phyloP scores from a whole-genome alignment of 352 stramenopile species.

The Pythium sp. region DNA sequence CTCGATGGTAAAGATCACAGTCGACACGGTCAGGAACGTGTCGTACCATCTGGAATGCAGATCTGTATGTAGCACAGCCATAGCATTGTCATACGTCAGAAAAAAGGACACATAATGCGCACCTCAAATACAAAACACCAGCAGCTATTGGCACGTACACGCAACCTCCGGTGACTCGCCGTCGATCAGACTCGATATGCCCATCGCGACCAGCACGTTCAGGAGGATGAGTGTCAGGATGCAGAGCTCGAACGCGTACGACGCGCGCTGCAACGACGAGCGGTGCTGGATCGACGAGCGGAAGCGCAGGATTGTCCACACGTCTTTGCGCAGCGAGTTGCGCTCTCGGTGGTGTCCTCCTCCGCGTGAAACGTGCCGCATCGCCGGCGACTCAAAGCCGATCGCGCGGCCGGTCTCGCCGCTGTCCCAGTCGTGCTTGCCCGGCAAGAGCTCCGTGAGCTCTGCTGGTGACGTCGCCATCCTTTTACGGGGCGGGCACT shows the following conservation, averaged over 20 bases:
- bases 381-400: constrained; percentile 11
- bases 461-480: constrained; percentile 14
- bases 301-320: constrained; percentile 80
- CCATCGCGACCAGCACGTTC: constrained; percentile 79
- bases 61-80: constrained; percentile 29
- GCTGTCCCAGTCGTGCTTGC: constrained; percentile 32
- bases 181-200: constrained; percentile 37
- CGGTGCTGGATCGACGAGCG: constrained; percentile 57
- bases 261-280: constrained; percentile 60
- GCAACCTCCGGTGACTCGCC: constrained; percentile 9
- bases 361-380: background rate
- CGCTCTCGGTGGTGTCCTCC: background rate
- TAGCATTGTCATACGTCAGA: background rate
- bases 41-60: constrained; percentile 61
- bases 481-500: background rate
- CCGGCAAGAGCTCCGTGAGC: constrained; percentile 25
- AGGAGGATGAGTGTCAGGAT: constrained; percentile 75
- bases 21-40: constrained; percentile 75
- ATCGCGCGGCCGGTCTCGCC: constrained; percentile 14
- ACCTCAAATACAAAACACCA: background rate
- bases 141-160: constrained; percentile 4
- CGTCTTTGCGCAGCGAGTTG: constrained; percentile 40
- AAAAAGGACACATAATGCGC: background rate
- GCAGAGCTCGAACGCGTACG: constrained; percentile 61
- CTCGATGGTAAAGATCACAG: constrained; percentile 69